Conservation (phyloP, 2,329 filamentous ascomycete species). For the Alternaria postmessia region DNA sequence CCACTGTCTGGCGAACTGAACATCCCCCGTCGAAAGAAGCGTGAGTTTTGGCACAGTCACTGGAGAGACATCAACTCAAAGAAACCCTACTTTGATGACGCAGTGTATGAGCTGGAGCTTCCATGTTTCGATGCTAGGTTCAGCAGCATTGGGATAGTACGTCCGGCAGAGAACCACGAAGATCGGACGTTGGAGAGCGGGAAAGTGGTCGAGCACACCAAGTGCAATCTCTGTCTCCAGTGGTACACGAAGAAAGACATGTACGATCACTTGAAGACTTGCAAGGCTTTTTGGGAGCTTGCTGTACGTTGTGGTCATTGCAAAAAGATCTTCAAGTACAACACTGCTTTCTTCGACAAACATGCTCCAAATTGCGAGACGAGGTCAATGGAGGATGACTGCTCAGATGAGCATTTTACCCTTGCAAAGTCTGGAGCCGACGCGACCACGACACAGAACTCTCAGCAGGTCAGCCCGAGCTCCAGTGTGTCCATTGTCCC, state of each 20-base stretch:
- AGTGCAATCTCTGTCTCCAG: background rate
- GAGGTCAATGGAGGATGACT: too few relatives aligned
- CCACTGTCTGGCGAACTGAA: background rate
- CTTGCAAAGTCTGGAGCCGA: background rate
- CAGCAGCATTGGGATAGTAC: background rate
- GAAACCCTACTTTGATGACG: background rate
- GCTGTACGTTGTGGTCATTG: background rate
- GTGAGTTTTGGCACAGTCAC: background rate
- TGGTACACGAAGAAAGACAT: background rate
- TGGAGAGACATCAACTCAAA: background rate
- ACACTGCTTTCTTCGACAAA: background rate
- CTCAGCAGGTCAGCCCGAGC: background rate
- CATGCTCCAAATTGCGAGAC: background rate
- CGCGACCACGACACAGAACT: background rate
- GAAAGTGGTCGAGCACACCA: background rate
- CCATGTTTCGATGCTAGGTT: background rate
- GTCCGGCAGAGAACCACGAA: background rate
- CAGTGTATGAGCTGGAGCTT: background rate
- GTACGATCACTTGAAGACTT: background rate
- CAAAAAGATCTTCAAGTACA: background rate
- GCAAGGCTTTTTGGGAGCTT: background rate
- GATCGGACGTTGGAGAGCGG: background rate
- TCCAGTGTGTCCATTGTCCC: background rate
- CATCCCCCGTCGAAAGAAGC: background rate
- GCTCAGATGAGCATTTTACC: background rate